phyloP scores from a whole-genome alignment of 345 rosid species.

The Erodium maritimum region DNA sequence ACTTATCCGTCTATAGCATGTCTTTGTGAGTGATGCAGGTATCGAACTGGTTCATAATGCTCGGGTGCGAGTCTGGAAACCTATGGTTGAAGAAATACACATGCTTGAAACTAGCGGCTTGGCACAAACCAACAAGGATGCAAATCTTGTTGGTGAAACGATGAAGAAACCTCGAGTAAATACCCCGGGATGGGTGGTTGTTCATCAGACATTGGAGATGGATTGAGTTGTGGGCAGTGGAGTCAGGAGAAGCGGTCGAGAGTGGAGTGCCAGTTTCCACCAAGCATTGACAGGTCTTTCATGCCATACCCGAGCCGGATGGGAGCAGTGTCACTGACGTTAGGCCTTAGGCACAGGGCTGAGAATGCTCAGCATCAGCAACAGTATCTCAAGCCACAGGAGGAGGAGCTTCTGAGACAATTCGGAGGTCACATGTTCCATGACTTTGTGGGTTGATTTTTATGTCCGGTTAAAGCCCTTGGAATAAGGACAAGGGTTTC shows the following conservation, averaged over 20 bases:
- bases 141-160: constrained; percentile 13
- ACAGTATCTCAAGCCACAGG: constrained; percentile 17
- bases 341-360: constrained; percentile 42
- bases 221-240: constrained; percentile 14
- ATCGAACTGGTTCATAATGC: constrained; percentile 62
- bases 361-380: constrained; percentile 34
- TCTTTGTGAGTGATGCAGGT: constrained; percentile 21
- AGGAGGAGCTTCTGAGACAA: constrained; percentile 25
- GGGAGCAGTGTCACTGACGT: constrained; percentile 41
- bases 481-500: too few relatives aligned
- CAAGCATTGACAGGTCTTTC: constrained; percentile 23
- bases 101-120: constrained; percentile 36
- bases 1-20: not conserved
- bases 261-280: constrained; percentile 21
- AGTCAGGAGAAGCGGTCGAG: constrained; percentile 35
- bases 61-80: constrained; percentile 53
- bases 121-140: constrained; percentile 16
- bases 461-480: too few relatives aligned
- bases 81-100: constrained; percentile 61
- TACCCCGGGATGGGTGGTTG: constrained; percentile 13
- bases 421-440: constrained; percentile 41
- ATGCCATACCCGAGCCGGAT: constrained; percentile 27
- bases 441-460: constrained; percentile 37
- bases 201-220: constrained; percentile 9
- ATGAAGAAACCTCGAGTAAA: constrained; percentile 5